These are phyloP conservation scores for Boletus edulis DNA, from an alignment of 768 basidiomycete genomes.

Conservation along the genomic window DNA sequence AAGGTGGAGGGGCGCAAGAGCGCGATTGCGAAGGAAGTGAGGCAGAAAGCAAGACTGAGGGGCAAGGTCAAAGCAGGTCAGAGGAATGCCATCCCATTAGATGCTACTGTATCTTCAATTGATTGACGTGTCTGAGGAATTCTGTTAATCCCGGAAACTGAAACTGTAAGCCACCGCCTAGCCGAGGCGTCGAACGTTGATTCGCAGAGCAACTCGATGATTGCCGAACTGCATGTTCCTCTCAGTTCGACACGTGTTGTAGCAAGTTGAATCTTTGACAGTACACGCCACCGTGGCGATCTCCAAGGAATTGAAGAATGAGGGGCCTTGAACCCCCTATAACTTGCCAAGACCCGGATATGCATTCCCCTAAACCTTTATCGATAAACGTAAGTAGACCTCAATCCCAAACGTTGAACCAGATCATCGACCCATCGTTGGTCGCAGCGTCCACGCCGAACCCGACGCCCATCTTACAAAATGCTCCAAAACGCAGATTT, in stretches of 20 bases:
- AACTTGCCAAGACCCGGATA: background rate
- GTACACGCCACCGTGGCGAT: background rate
- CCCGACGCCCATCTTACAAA: constrained; percentile 6
- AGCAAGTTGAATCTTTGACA: background rate
- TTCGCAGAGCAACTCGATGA: background rate
- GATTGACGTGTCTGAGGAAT: constrained; percentile 4
- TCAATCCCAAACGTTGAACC: background rate
- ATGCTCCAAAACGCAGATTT: background rate
- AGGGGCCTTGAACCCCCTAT: too few species aligned
- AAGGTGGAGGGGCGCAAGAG: constrained; percentile 36
- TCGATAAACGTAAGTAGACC: background rate
- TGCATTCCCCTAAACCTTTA: background rate
- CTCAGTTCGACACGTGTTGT: background rate
- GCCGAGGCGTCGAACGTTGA: background rate
- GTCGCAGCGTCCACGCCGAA: background rate
- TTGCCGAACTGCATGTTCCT: background rate
- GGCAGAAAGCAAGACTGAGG: constrained; percentile 17
- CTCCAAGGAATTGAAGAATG: too few species aligned
- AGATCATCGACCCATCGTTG: background rate
- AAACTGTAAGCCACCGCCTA: background rate
- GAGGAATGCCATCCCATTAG: background rate
- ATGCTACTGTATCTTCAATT: constrained; percentile 1
- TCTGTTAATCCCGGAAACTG: constrained; percentile 1
- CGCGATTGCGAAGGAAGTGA: constrained; percentile 8
- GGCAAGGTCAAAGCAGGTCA: constrained; percentile 18